Evolutionary conservation across 257 asterid species (phyloP).

Genomic region (Euphrasia confusa): DNA sequence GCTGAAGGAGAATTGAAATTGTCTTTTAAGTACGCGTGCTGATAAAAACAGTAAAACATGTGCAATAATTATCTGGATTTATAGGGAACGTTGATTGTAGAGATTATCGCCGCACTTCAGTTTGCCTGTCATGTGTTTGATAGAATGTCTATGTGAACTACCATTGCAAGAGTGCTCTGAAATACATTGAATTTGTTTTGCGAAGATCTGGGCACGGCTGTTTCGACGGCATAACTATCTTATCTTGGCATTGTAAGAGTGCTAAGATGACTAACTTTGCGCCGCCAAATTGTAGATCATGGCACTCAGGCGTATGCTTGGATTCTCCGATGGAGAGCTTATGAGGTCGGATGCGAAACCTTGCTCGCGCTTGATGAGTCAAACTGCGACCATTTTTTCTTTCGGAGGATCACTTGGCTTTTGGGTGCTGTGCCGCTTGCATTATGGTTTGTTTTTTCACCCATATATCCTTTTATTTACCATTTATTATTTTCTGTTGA

Average conservation of each 20-base stretch:
- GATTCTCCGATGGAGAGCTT: constrained; percentile 78
- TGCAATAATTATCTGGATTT: too few species aligned
- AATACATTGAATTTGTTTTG: neutral
- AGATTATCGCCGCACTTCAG: neutral
- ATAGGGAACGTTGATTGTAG: neutral
- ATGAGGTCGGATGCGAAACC: constrained; percentile 92
- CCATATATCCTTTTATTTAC: too few species aligned
- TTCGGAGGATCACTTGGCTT: constrained; percentile 86
- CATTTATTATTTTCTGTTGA: neutral
- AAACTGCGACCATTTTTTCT: constrained; percentile 74
- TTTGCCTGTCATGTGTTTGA: neutral
- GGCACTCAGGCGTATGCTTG: constrained; percentile 78
- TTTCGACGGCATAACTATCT: too few species aligned
- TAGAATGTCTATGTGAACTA: neutral
- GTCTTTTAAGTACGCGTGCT: neutral
- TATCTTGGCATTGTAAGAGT: neutral
- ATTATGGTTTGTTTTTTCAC: constrained; percentile 45
- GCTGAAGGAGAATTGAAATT: neutral
- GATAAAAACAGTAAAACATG: neutral
- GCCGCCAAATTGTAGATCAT: constrained; percentile 29
- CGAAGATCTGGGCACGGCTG: too few species aligned
- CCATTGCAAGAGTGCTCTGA: neutral
- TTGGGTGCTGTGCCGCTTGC: constrained; percentile 90
- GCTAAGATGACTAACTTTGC: neutral
- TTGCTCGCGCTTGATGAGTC: constrained; percentile 74